These are phyloP conservation scores for Paramecium bursaria DNA, from an alignment of 73 alveolate species.

Conservation along the genomic window DNA sequence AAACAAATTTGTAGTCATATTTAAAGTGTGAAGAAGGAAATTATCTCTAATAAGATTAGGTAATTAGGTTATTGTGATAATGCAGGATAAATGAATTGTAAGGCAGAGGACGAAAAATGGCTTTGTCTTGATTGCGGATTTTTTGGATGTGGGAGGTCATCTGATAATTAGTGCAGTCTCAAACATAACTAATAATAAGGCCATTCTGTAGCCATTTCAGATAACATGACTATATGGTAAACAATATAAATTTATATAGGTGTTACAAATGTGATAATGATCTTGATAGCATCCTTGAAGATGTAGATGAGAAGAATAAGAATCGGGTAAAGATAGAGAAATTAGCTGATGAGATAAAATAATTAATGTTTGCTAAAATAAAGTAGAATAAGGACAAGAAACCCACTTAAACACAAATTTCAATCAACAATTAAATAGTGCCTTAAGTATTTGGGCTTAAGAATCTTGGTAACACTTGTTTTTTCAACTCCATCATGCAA, in stretches of 20 bases:
- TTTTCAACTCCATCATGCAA: constrained; percentile 80
- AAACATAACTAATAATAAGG: constrained; percentile 6
- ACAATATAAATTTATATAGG: not conserved
- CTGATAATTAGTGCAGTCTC: constrained; percentile 18
- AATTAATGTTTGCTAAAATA: constrained; percentile 3
- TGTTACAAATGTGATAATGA: constrained; percentile 70
- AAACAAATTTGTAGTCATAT: too few species aligned
- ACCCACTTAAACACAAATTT: too few species aligned
- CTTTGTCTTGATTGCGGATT: constrained; percentile 47
- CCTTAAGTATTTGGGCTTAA: constrained; percentile 61
- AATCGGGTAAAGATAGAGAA: constrained; percentile 43
- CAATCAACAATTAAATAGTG: not conserved
- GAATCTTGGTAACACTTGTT: constrained; percentile 86
- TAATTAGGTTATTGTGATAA: too few species aligned
- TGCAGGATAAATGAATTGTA: constrained; percentile 1
- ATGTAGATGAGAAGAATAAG: constrained; percentile 19
- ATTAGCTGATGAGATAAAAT: constrained; percentile 47
- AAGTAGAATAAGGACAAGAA: not conserved
- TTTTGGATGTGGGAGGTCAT: constrained; percentile 42
- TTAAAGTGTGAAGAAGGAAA: too few species aligned
- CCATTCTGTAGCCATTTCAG: not conserved
- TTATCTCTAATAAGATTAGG: too few species aligned
- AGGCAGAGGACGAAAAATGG: constrained; percentile 15
- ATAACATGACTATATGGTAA: not conserved
- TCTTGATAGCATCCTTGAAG: constrained; percentile 51